Evolutionary conservation across 768 basidiomycete genomes (phyloP).

Genomic region (Cystobasidium ongulense): DNA sequence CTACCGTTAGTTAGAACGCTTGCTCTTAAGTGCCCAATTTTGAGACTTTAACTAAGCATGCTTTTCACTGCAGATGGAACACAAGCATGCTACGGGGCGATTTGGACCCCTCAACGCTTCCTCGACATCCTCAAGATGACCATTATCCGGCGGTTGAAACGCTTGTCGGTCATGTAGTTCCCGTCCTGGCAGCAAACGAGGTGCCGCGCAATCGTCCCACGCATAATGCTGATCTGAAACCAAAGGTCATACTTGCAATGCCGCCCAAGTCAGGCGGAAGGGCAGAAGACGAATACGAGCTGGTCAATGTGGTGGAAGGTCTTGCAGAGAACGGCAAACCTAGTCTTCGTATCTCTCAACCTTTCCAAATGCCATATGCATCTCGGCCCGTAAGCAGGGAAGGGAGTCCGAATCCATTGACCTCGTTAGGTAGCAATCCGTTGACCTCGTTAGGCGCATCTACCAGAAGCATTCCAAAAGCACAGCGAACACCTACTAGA

Average conservation of each 20-base stretch:
- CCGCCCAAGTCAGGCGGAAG: background rate
- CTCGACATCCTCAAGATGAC: constrained; percentile 8
- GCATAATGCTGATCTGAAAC: too few relatives aligned
- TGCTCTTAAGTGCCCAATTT: background rate
- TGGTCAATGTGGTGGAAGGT: background rate
- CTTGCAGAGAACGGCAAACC: background rate
- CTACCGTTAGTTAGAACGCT: constrained; percentile 6
- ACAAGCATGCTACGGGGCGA: constrained; percentile 16
- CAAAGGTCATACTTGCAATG: too few relatives aligned
- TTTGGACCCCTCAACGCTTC: constrained; percentile 16
- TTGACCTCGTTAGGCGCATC: background rate
- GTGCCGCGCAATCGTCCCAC: too few relatives aligned
- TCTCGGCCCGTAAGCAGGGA: background rate
- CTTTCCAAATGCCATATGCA: constrained; percentile 4
- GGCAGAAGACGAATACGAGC: constrained; percentile 4
- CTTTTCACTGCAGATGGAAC: background rate
- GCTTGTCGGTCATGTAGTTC: background rate
- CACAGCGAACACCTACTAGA: constrained; percentile 4
- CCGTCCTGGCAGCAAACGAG: background rate
- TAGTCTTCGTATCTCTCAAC: background rate
- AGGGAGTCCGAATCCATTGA: background rate
- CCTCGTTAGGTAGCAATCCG: background rate
- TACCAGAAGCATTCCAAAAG: background rate
- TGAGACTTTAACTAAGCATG: background rate
- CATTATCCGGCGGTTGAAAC: background rate